Conservation (phyloP, 495 filamentous ascomycete species). For the Penicillium parvum region DNA sequence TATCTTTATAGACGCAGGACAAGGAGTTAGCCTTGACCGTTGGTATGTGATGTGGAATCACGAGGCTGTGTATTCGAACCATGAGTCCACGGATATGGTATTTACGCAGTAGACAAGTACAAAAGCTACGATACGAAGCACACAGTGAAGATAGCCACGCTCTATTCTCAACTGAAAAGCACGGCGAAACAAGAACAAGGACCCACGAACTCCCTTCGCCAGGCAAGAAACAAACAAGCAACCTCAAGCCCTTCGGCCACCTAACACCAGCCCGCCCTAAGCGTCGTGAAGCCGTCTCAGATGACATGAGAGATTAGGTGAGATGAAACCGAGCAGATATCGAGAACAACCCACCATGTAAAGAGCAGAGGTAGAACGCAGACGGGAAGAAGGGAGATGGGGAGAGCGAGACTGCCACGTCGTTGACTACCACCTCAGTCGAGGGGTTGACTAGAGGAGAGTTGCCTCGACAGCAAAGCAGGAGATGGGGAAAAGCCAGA, state of each 20-base stretch:
- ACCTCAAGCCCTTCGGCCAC: conserved; percentile 28
- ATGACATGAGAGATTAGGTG: conserved; percentile 31
- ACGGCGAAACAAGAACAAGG: conserved; percentile 23
- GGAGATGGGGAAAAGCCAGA: conserved; percentile 18
- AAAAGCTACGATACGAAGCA: neutral
- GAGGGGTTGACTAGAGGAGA: conserved; percentile 15
- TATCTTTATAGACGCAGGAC: no score
- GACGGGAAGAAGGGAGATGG: neutral
- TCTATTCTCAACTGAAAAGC: conserved; percentile 22
- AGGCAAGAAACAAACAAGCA: conserved; percentile 18
- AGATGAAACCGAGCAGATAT: conserved; percentile 29
- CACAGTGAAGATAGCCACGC: conserved; percentile 17
- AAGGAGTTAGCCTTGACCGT: no score
- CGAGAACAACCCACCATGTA: conserved; percentile 20
- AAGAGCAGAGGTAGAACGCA: conserved; percentile 5
- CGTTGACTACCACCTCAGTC: conserved; percentile 23
- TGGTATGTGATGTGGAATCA: no score
- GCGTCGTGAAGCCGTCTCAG: conserved; percentile 27
- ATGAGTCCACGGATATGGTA: no score
- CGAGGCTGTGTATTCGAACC: no score
- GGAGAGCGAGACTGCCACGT: conserved; percentile 16
- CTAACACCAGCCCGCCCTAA: conserved; percentile 32
- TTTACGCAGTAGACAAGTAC: neutral
- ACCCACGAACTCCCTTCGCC: conserved; percentile 29
- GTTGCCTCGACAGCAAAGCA: conserved; percentile 18